Base-by-base conservation (phyloP, 108 stramenopile species). In the Cyclostephanos invisitatus region DNA sequence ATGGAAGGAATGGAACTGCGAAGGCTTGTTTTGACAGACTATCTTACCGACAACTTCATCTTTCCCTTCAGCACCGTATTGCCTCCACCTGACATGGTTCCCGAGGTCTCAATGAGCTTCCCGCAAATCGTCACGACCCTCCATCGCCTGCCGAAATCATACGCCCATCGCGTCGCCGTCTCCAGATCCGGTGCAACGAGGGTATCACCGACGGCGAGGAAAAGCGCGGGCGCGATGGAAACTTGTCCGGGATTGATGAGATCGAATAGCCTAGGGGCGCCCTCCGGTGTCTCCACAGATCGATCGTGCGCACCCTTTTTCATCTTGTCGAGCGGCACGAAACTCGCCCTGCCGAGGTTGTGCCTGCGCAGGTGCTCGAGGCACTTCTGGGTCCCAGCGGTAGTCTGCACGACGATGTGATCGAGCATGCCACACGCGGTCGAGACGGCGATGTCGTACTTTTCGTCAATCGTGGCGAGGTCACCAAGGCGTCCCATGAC, bases 31-130 rank as follows among this genome's bases (percentile, higher is more conserved):
- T 18, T 24, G 25, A 54, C 5, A 25, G 15, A 25, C 8, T 57
- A 14, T 85, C 92, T 87, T 81, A 89, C 92, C 55, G 81, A 75
- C 36, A 95, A 64, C 32, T 83, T 80, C 93, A 98, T 98, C 20
- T 89, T 89, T 6, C 96, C 97, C 48, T 77, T 89, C 28, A 87
- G 82, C 25, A 89, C 88, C 12, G 70, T 69, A 11, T 87, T 90
- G 6, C 99, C 99, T n/a, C 99, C 99, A 15, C 99, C 99, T 0
- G 97, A 85, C 99, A 99, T 99, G 36, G 99, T 96, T 29, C 99
- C 99, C 17, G 95, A 91, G 5, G 91, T 95, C 63, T 98, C 99
- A 58, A 99, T 98, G 50, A 99, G 82, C 68, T 98, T 86, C 8
- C 99, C 99, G 62, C 90, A 88, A 7, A 87, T 36, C 1, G 99